These are phyloP conservation scores for Tricholoma flavovirens DNA, from an alignment of 768 basidiomycete genomes.

Conservation along the genomic window DNA sequence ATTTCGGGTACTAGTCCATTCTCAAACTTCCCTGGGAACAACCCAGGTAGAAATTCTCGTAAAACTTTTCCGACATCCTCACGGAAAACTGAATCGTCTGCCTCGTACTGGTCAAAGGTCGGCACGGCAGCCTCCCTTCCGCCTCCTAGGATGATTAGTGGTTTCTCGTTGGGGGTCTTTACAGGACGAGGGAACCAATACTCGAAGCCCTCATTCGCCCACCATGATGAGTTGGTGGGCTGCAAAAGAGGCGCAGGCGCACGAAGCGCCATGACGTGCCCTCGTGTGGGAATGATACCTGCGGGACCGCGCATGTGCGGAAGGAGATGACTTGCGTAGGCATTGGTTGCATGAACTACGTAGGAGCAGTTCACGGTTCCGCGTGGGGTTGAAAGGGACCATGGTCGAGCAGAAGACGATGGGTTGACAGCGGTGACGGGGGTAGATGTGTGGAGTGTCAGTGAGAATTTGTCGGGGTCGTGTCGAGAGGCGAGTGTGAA, in stretches of 20 bases:
- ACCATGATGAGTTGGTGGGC: constrained; percentile 43
- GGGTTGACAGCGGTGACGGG: constrained; percentile 48
- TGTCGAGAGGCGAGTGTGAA: constrained; percentile 37
- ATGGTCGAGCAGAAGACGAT: constrained; percentile 26
- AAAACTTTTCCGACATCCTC: constrained; percentile 41
- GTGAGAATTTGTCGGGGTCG: constrained; percentile 26
- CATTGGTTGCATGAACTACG: constrained; percentile 86
- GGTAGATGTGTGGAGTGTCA: constrained; percentile 68
- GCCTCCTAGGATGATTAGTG: constrained; percentile 72
- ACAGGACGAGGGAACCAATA: constrained; percentile 79
- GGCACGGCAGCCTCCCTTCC: constrained; percentile 43
- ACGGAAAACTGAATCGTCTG: constrained; percentile 56
- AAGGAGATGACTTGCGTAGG: constrained; percentile 70
- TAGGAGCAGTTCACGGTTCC: constrained; percentile 55
- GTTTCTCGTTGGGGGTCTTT: constrained; percentile 27
- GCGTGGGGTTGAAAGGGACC: constrained; percentile 58
- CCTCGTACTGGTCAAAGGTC: constrained; percentile 41
- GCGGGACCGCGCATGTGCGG: constrained; percentile 52
- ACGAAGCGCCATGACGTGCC: constrained; percentile 52
- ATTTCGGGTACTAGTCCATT: constrained; percentile 51
- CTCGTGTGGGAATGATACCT: constrained; percentile 66
- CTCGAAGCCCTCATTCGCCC: constrained; percentile 49
- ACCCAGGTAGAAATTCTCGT: constrained; percentile 50
- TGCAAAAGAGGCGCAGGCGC: constrained; percentile 29
- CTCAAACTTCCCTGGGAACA: constrained; percentile 53